phyloP scores from a whole-genome alignment of 169 alveolate genomes.

The Plasmodium fragile region DNA sequence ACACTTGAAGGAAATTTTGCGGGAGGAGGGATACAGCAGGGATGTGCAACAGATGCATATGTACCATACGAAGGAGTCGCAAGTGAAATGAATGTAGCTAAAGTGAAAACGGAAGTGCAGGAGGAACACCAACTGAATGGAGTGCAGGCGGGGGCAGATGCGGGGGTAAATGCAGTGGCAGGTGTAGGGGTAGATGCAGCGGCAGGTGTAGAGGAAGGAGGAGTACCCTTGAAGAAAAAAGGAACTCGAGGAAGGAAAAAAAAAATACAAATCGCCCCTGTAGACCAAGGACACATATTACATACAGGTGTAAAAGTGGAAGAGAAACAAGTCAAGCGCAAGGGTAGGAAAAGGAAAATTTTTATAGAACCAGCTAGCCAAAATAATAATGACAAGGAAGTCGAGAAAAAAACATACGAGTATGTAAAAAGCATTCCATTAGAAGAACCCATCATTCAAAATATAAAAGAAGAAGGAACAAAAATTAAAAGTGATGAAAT shows the following conservation, averaged over 20 bases:
- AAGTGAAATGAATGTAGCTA: not conserved
- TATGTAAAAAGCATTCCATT: constrained; percentile 1
- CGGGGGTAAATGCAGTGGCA: not conserved
- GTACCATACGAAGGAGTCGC: not conserved
- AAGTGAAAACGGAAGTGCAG: not conserved
- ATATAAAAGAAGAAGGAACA: constrained; percentile 11
- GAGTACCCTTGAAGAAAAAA: constrained; percentile 10
- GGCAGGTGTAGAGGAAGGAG: not conserved
- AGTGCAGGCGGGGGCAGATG: not conserved
- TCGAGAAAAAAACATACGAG: constrained; percentile 48
- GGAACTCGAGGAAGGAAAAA: constrained; percentile 35
- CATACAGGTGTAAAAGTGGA: not conserved
- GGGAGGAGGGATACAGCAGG: not conserved
- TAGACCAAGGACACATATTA: not conserved
- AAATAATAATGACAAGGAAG: constrained; percentile 10
- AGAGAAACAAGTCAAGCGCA: constrained; percentile 28
- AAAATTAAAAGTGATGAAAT: constrained; percentile 3
- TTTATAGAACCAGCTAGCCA: constrained; percentile 1
- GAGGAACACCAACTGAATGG: not conserved
- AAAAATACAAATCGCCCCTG: not conserved
- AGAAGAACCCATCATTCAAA: not conserved
- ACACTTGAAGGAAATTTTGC: not conserved
- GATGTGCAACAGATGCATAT: not conserved
- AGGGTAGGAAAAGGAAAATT: constrained; percentile 57
- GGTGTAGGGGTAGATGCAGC: not conserved